Conservation (phyloP, 441 rosid genomes). For the Adansonia grandidieri region DNA sequence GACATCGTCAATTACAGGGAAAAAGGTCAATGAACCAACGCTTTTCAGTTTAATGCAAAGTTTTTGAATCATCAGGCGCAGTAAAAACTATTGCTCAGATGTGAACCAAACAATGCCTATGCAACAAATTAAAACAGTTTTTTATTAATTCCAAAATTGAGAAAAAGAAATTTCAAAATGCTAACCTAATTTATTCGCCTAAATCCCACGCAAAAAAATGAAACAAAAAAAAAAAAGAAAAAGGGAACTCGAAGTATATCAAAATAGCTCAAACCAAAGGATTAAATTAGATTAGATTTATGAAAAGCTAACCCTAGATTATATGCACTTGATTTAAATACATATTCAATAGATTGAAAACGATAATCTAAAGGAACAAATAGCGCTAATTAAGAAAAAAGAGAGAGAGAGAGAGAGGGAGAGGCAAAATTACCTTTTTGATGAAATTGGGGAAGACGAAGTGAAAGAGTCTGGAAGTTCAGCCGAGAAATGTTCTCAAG, state of each 20-base stretch:
- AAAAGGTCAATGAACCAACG: background rate
- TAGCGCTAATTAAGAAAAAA: background rate
- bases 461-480: background rate
- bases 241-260: background rate
- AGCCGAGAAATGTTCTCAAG: background rate
- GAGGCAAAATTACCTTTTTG: slow-evolving; percentile 4
- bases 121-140: no score
- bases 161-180: background rate
- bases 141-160: background rate
- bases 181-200: background rate
- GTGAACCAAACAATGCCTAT: background rate
- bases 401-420: background rate
- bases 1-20: background rate
- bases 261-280: slow-evolving; percentile 9
- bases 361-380: no score
- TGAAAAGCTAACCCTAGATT: slow-evolving; percentile 19
- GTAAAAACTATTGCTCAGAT: background rate
- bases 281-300: background rate
- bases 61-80: background rate
- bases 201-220: background rate
- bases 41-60: background rate
- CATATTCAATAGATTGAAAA: slow-evolving; percentile 8
- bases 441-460: background rate
- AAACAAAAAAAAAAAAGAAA: background rate
- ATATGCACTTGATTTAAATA: slow-evolving; percentile 4